Evolutionary conservation across 2,329 filamentous ascomycete species (phyloP), one percentile per base, ranked within the genome.

Genomic region (Zasmidium angulare): DNA sequence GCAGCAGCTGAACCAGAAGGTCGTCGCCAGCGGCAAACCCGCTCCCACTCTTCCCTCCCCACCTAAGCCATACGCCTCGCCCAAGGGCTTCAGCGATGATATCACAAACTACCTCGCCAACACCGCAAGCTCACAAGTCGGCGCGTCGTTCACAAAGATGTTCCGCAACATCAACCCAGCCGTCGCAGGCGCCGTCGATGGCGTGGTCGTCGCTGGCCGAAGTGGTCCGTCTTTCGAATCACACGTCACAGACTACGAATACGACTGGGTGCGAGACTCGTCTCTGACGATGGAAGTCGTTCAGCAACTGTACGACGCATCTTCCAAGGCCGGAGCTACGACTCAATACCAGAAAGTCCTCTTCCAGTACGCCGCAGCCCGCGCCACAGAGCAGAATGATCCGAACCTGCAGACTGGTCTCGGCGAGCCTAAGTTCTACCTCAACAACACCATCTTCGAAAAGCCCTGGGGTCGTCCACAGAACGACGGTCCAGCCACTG

Each of bases 391-490:
- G 59, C 71, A 74, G 57, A 73, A 66, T 29, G 69, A 71, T 46
- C 69, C 69, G 10, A 62, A 66, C 46, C 58, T 72, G 23, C 61
- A 66, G 31, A 70, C 69, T n/a, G 70, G 70, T 12, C 64, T 72
- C 2, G 70, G 69, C 24, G 70, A 72, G 59, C 70, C 70, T 10
- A 73, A 73, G 55, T 72, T 71, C 64, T 68, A 72, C 54, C 63
- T 72, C 14, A 70, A 72, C 59, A 68, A 70, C 49, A 69, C 68
- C 2, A 63, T 68, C 52, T 73, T 72, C 56, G 64, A 61, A 1
- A 67, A 64, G 12, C 68, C 69, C 11, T 73, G 71, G 71, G 70
- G 71, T 6, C 46, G 71, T n/a, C 71, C 71, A n/a, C 71, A 73
- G 48, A 71, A 71, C 46, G 71, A 73, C 53, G 71, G 71, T 3